phyloP scores from a whole-genome alignment of 75 land plant species.

The Ceratopteris richardii region DNA sequence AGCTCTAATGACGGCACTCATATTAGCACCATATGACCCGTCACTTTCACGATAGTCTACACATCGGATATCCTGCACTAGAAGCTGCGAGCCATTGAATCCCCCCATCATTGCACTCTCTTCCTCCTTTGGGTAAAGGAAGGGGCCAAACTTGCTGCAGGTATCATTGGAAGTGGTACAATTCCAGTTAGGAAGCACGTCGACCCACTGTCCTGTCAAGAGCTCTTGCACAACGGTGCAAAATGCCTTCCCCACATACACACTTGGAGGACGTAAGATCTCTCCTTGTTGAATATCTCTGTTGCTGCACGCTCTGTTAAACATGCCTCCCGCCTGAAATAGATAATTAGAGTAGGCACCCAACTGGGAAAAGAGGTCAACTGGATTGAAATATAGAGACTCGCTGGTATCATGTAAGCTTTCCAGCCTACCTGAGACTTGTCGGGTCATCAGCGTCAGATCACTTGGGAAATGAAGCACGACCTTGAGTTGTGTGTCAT shows the following conservation, averaged over 20 bases:
- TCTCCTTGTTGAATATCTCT: background rate
- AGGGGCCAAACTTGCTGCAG: constrained; percentile 57
- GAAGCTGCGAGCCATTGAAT: constrained; percentile 20
- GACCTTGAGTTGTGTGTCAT: constrained; percentile 40
- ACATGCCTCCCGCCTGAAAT: constrained; percentile 26
- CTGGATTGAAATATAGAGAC: constrained; percentile 33
- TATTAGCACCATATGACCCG: constrained; percentile 11
- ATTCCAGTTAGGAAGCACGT: constrained; percentile 44
- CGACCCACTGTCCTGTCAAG: constrained; percentile 9
- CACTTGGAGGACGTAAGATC: background rate
- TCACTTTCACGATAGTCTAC: constrained; percentile 4
- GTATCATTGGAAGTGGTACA: constrained; percentile 27
- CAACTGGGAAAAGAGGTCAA: constrained; percentile 32
- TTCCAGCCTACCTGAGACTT: constrained; percentile 34
- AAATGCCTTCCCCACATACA: constrained; percentile 39
- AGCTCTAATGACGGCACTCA: constrained; percentile 47
- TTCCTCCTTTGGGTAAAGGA: constrained; percentile 3
- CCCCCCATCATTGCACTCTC: constrained; percentile 23
- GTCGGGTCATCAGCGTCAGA: constrained; percentile 32
- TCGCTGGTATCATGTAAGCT: constrained; percentile 27
- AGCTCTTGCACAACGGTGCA: constrained; percentile 29
- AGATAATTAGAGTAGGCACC: constrained; percentile 31
- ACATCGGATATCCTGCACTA: constrained; percentile 43
- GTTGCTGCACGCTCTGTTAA: constrained; percentile 31
- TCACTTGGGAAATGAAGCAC: constrained; percentile 36